Conservation (phyloP, 257 asterid genomes). For the Verbena officinalis region DNA sequence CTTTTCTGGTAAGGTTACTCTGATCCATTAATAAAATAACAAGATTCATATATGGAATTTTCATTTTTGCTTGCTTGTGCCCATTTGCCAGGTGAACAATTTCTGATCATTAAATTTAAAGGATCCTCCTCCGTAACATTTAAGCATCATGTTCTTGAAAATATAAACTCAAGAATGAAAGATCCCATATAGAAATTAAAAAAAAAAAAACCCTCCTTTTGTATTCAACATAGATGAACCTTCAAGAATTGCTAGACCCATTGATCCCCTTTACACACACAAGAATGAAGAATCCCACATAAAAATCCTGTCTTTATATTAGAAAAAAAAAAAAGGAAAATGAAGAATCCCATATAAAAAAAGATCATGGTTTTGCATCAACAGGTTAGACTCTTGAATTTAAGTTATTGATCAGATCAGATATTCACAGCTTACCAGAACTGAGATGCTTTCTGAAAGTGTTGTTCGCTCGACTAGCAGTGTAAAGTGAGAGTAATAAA, state of each 20-base stretch:
- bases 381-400: neutral
- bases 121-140: neutral
- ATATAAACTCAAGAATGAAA: conserved; percentile 9
- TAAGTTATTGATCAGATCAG: neutral
- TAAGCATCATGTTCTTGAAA: conserved; percentile 7
- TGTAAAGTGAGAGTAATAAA: neutral
- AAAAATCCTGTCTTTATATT: no score
- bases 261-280: neutral
- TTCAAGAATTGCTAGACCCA: neutral
- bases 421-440: conserved; percentile 26
- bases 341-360: no score
- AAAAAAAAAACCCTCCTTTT: no score
- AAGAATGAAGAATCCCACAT: no score
- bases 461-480: conserved; percentile 14
- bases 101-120: neutral
- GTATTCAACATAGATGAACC: no score
- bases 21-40: conserved; percentile 10
- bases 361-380: no score
- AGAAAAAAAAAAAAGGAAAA: no score
- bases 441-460: conserved; percentile 19
- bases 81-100: neutral
- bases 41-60: conserved; percentile 4
- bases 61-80: neutral
- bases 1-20: no score
- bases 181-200: conserved; percentile 3